Percentiles rank a stretch among this genome's conserved stretches.
phyloP scores from a whole-genome alignment of 2,329 filamentous ascomycete genomes.

The Fusarium sp. region DNA sequence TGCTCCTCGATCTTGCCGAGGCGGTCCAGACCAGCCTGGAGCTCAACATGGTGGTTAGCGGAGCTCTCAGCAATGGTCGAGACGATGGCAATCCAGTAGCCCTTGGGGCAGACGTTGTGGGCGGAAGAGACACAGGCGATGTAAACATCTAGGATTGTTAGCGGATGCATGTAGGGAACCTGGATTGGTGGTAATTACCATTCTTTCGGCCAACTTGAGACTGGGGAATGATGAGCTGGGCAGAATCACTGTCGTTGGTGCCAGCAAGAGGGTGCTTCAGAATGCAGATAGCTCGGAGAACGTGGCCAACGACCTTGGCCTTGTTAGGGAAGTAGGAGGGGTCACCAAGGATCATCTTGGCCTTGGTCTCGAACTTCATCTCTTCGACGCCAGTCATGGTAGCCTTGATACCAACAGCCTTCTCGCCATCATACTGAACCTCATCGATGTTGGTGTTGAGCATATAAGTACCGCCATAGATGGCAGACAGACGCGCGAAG shows the following conservation, averaged over 20 bases:
- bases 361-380: conserved; percentile 96
- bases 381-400: conserved; percentile 92
- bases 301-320: conserved; percentile 85
- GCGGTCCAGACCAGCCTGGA: conserved; percentile 89
- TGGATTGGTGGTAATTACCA: conserved; percentile 63
- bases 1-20: conserved; percentile 95
- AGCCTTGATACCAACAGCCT: conserved; percentile 95
- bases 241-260: conserved; percentile 87
- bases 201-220: conserved; percentile 97
- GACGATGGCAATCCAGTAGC: conserved; percentile 98
- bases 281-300: conserved; percentile 97
- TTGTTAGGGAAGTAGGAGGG: conserved; percentile 96
- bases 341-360: conserved; percentile 94
- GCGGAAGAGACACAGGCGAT: conserved; percentile 94
- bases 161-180: not conserved
- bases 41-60: conserved; percentile 94
- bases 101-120: conserved; percentile 98
- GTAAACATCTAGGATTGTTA: conserved; percentile 78
- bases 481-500: conserved; percentile 95
- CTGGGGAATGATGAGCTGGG: conserved; percentile 97
- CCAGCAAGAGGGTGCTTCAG: conserved; percentile 93
- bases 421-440: conserved; percentile 81
- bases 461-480: conserved; percentile 99
- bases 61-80: conserved; percentile 93
- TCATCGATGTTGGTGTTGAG: conserved; percentile 95